These are phyloP conservation scores for Irpex rosettiformis DNA, from an alignment of 1,284 basidiomycete species.

Conservation along the genomic window DNA sequence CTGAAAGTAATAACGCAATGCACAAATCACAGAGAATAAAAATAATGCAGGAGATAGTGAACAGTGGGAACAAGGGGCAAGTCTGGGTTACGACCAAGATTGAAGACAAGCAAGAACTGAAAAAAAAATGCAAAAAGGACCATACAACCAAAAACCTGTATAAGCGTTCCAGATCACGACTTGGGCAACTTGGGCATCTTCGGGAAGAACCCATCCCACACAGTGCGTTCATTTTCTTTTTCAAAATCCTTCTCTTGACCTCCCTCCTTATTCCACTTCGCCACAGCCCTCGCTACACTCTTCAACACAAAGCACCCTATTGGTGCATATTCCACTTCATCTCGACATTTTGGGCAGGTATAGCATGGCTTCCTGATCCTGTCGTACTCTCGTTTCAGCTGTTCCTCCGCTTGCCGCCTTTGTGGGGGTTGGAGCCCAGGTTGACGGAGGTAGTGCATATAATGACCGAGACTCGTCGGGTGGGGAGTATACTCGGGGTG, in stretches of 20 bases:
- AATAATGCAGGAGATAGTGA: too few relatives aligned
- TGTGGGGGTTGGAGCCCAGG: slow-evolving; percentile 18
- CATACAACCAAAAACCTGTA: not conserved
- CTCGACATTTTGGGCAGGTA: slow-evolving; percentile 65
- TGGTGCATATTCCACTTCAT: slow-evolving; percentile 43
- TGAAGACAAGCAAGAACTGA: not conserved
- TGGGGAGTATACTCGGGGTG: slow-evolving; percentile 45
- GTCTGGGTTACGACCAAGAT: not conserved
- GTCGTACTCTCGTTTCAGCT: slow-evolving; percentile 1
- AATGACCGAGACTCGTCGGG: slow-evolving; percentile 14
- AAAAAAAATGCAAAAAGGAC: too few relatives aligned
- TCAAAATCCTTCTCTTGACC: slow-evolving; percentile 19
- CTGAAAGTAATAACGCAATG: too few relatives aligned
- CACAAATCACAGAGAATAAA: too few relatives aligned
- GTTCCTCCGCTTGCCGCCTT: slow-evolving; percentile 20
- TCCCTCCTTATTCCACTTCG: slow-evolving; percentile 42
- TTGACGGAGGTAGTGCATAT: slow-evolving; percentile 16
- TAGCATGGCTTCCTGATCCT: slow-evolving; percentile 41
- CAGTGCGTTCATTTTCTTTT: slow-evolving; percentile 23
- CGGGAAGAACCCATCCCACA: slow-evolving; percentile 53
- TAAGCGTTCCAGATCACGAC: not conserved
- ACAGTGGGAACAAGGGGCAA: too few relatives aligned
- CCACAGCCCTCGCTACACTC: slow-evolving; percentile 45
- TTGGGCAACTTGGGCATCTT: not conserved
- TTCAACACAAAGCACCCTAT: slow-evolving; percentile 61